These are phyloP conservation scores for Casuarina glauca DNA, from an alignment of 306 rosid genomes.

Conservation along the genomic window DNA sequence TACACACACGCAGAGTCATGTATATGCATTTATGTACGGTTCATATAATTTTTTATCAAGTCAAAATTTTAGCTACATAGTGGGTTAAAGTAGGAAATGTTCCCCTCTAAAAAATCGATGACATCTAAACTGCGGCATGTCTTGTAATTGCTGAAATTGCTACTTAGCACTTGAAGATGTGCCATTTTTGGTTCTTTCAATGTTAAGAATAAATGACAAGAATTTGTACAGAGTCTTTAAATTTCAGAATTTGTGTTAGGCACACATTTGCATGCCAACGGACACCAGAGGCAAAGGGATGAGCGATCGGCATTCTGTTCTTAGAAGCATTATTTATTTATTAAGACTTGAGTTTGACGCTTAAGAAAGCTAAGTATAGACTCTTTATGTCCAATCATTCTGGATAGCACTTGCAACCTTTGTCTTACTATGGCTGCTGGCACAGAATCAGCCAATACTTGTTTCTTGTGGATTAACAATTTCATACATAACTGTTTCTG, in stretches of 20 bases:
- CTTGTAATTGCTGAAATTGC: background rate
- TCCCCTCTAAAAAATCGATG: background rate
- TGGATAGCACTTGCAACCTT: no score
- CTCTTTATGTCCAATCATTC: no score
- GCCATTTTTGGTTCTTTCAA: background rate
- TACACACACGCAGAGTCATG: background rate
- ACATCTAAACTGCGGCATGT: background rate
- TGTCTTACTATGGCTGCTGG: no score
- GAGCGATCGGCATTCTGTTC: background rate
- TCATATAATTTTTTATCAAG: background rate
- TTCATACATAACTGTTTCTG: background rate
- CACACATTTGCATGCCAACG: background rate
- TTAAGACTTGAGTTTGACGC: background rate
- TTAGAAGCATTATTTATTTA: background rate
- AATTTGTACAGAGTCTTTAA: background rate
- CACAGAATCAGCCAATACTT: background rate
- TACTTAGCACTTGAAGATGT: background rate
- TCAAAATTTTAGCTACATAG: background rate
- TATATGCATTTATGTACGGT: no score
- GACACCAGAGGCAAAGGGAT: background rate
- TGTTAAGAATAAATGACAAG: background rate
- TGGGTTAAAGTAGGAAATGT: background rate
- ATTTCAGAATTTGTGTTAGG: background rate
- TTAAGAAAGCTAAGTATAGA: background rate
- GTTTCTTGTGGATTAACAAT: background rate